A percentile compares a stretch with the other conserved stretches of the same genome.
These are phyloP conservation scores for Clavispora vitiphila DNA, from an alignment of 805 yeast species.

Conservation along the genomic window DNA sequence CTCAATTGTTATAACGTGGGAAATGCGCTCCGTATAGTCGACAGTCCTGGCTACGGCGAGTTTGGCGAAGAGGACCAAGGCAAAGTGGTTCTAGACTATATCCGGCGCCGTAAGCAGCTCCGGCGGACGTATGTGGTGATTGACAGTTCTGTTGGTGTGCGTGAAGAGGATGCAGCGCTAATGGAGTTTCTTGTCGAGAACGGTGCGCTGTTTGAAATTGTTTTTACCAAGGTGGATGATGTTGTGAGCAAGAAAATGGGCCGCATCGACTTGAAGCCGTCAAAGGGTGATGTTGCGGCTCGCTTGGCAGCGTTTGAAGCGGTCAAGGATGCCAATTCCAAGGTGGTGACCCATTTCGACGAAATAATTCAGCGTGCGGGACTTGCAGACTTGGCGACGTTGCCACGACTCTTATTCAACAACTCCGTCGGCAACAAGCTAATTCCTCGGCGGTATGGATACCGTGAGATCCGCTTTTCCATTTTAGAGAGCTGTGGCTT, in stretches of 20 bases:
- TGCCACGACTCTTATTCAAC: conserved; percentile 47
- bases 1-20: conserved; percentile 70
- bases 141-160: conserved; percentile 56
- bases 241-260: conserved; percentile 28
- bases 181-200: conserved; percentile 43
- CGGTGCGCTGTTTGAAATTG: conserved; percentile 68
- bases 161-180: conserved; percentile 50
- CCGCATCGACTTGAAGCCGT: conserved; percentile 6
- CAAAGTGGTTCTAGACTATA: conserved; percentile 55
- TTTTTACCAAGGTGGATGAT: conserved; percentile 74
- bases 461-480: conserved; percentile 45
- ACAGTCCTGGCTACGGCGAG: conserved; percentile 88
- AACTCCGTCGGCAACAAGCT: conserved; percentile 40
- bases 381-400: conserved; percentile 32
- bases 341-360: conserved; percentile 22
- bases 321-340: conserved; percentile 20
- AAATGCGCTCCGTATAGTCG: conserved; percentile 61
- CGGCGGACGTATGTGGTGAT: conserved; percentile 57
- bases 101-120: conserved; percentile 49
- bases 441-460: conserved; percentile 43
- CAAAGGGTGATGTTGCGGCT: conserved; percentile 4
- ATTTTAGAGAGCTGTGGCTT: conserved; percentile 52
- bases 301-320: conserved; percentile 8
- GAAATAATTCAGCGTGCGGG: conserved; percentile 31
- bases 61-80: conserved; percentile 69